Percentiles rank a stretch among this genome's conserved stretches.
These are phyloP conservation scores for Phaeophleospora eucalypticola DNA, from an alignment of 2,329 filamentous ascomycete species.

Conservation along the genomic window DNA sequence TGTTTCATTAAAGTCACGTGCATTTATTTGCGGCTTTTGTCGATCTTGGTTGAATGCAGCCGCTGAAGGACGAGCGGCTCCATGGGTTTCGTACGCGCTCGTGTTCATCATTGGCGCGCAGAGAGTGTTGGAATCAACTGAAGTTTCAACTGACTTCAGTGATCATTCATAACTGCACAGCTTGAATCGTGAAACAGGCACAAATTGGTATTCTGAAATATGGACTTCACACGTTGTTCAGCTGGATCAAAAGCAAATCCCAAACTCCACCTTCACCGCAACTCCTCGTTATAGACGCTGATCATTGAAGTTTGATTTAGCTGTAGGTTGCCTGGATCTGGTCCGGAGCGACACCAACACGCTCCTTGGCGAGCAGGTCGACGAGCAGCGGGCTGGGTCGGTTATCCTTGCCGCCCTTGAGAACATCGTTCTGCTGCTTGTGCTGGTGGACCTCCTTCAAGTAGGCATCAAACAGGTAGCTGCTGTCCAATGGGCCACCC, in stretches of 20 bases:
- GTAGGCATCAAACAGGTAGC: constrained; percentile 96
- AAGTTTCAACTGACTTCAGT: too few species aligned
- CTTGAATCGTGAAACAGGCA: too few species aligned
- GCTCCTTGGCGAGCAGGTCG: constrained; percentile 87
- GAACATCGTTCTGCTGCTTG: constrained; percentile 75
- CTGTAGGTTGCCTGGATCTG: neutral
- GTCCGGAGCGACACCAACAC: constrained; percentile 69
- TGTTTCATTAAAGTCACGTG: too few species aligned
- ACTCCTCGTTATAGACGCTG: neutral
- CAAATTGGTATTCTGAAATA: too few species aligned
- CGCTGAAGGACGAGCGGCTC: too few species aligned
- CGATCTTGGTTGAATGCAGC: too few species aligned
- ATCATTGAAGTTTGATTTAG: neutral
- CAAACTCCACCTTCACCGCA: neutral
- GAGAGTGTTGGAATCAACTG: too few species aligned
- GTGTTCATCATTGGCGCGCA: too few species aligned
- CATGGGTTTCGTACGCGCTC: too few species aligned
- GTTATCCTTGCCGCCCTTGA: constrained; percentile 71
- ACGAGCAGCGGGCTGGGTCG: constrained; percentile 82
- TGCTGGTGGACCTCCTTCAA: constrained; percentile 82
- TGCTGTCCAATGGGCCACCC: constrained; percentile 91
- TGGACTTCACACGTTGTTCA: too few species aligned
- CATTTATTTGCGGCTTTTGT: too few species aligned
- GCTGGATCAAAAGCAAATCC: neutral
- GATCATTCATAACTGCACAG: too few species aligned